Evolutionary conservation across 140 eudicot species (phyloP).

Genomic region (Ambrosia hybrid): DNA sequence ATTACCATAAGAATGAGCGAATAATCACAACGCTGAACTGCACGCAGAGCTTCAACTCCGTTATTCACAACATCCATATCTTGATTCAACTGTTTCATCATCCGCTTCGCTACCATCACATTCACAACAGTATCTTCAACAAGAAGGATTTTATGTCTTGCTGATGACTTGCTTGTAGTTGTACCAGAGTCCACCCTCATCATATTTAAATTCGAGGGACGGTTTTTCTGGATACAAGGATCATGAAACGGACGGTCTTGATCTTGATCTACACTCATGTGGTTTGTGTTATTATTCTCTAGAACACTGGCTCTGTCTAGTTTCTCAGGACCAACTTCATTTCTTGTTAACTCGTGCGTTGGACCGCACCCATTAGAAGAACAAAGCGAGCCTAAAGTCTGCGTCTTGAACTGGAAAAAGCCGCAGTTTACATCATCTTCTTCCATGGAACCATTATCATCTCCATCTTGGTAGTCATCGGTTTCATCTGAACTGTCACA

Average conservation of each 20-base stretch:
- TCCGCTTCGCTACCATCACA: conserved; percentile 71
- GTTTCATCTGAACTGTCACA: conserved; percentile 77
- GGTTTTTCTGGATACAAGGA: conserved; percentile 33
- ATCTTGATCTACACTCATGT: conserved; percentile 19
- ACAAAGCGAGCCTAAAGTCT: conserved; percentile 55
- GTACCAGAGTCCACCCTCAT: conserved; percentile 28
- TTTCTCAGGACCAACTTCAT: not conserved
- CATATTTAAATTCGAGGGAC: conserved; percentile 17
- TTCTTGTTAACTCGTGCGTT: conserved; percentile 32
- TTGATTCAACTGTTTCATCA: conserved; percentile 93
- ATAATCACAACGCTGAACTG: conserved; percentile 55
- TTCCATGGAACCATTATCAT: conserved; percentile 40
- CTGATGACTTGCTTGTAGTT: conserved; percentile 15
- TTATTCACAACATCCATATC: conserved; percentile 76
- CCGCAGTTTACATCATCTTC: conserved; percentile 53
- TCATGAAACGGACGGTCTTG: conserved; percentile 27
- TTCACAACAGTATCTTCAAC: conserved; percentile 91
- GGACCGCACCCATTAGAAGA: conserved; percentile 45
- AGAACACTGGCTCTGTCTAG: conserved; percentile 20
- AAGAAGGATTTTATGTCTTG: conserved; percentile 77
- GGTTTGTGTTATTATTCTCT: conserved; percentile 26
- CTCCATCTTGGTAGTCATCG: conserved; percentile 65
- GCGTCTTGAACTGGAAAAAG: conserved; percentile 72
- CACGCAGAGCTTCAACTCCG: conserved; percentile 90
- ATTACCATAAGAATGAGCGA: conserved; percentile 84